Conservation (phyloP, 2,329 filamentous ascomycete genomes). For the Epichloe hybrida region DNA sequence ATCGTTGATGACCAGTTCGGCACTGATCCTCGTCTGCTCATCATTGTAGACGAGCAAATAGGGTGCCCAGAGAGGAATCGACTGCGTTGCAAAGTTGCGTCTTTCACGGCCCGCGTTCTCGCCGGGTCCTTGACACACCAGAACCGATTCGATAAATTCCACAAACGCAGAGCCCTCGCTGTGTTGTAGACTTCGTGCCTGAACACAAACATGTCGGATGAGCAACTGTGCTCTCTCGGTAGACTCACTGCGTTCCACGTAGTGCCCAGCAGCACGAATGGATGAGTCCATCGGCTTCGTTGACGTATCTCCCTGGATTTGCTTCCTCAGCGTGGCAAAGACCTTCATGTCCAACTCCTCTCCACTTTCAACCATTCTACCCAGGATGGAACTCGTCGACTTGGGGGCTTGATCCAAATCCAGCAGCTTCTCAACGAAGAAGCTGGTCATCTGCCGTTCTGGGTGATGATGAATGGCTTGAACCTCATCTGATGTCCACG, state of each 20-base stretch:
- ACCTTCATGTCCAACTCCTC: constrained; percentile 37
- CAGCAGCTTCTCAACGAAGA: constrained; percentile 56
- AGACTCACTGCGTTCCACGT: constrained; percentile 31
- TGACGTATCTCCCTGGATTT: constrained; percentile 33
- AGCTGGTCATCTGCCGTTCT: constrained; percentile 22
- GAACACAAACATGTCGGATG: constrained; percentile 28
- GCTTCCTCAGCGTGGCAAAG: constrained; percentile 36
- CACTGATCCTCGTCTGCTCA: constrained; percentile 24
- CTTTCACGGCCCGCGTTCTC: constrained; percentile 11
- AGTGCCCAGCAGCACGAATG: constrained; percentile 41
- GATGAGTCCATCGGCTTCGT: constrained; percentile 37
- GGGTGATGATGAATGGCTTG: constrained; percentile 28
- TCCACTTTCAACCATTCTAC: constrained; percentile 39
- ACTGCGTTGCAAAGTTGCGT: constrained; percentile 11
- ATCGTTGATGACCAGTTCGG: constrained; percentile 30
- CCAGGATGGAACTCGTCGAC: constrained; percentile 42
- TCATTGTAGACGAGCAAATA: constrained; percentile 35
- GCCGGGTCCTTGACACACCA: constrained; percentile 16
- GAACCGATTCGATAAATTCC: constrained; percentile 24
- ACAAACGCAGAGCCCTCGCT: constrained; percentile 36
- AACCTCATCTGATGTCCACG: constrained; percentile 33
- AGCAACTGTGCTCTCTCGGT: constrained; percentile 23
- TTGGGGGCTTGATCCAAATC: constrained; percentile 42
- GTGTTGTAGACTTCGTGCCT: constrained; percentile 31
- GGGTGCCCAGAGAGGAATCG: constrained; percentile 35